phyloP scores from a whole-genome alignment of 2,329 filamentous ascomycete species.

The Xylaria arbuscula region DNA sequence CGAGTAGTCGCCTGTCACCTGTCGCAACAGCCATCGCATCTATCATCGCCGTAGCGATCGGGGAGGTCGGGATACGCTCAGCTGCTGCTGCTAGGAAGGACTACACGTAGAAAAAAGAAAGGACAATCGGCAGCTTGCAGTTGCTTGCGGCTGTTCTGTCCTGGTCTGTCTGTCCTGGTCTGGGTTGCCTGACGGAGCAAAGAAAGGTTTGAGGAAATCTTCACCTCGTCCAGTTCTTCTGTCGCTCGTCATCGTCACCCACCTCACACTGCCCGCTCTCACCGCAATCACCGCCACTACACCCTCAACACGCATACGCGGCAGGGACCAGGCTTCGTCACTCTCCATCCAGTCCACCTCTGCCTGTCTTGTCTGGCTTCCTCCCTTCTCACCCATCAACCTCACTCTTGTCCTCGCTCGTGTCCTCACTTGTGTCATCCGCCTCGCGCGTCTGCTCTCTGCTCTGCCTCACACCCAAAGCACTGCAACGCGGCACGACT shows the following conservation, averaged over 20 bases:
- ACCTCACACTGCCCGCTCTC: slow-evolving; percentile 42
- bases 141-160: slow-evolving; percentile 41
- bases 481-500: slow-evolving; percentile 37
- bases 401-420: slow-evolving; percentile 1
- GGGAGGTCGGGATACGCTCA: slow-evolving; percentile 14
- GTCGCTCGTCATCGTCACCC: slow-evolving; percentile 41
- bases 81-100: slow-evolving; percentile 22
- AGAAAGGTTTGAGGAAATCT: slow-evolving; percentile 53
- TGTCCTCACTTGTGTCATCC: slow-evolving; percentile 13
- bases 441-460: slow-evolving; percentile 30
- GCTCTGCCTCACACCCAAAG: slow-evolving; percentile 31
- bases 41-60: slow-evolving; percentile 19
- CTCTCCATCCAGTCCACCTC: slow-evolving; percentile 2
- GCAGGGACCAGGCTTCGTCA: slow-evolving; percentile 35
- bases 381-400: slow-evolving; percentile 24
- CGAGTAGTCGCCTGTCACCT: slow-evolving; percentile 24
- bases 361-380: slow-evolving; percentile 10
- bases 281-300: slow-evolving; percentile 17
- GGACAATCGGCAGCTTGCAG: slow-evolving; percentile 43
- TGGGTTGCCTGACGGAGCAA: slow-evolving; percentile 48
- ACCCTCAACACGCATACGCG: slow-evolving; percentile 7
- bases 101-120: slow-evolving; percentile 29
- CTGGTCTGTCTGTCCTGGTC: slow-evolving; percentile 29
- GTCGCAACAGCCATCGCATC: slow-evolving; percentile 13
- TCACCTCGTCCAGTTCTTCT: slow-evolving; percentile 49